Evolutionary conservation across 2,329 filamentous ascomycete species (phyloP), one percentile per base, ranked within the genome.

Genomic region (Ustulina deusta): DNA sequence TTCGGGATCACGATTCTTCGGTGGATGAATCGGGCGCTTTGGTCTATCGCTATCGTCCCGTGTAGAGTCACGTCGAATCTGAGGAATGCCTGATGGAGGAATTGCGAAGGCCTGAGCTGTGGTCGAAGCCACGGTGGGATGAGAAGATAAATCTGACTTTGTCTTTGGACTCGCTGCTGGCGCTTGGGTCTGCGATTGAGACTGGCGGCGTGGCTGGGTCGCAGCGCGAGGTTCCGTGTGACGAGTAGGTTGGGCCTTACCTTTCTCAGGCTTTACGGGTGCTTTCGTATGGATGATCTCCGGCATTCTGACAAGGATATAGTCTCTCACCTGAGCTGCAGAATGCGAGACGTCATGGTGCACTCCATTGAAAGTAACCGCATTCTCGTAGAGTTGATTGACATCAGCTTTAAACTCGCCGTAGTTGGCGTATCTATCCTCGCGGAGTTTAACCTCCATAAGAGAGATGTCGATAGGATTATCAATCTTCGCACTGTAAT

Each of bases 21-120:
- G 94, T 9, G 94, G 92, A 74, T 97, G 93, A 63, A 98, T 97
- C 15, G 95, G 93, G 61, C 96, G 91, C 84, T 97, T 97, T 11
- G 95, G 94, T 59, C 96, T 89, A 71, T 89, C 87, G 64, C 90
- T 91, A 72, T 94, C 93, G 4, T 87, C 86, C 65, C 90, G 91
- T 6, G 89, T 91, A 1, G 93, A 97, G 74, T 97, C 93, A 22
- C 95, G 91, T 61, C 96, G 91, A 71, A 96, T 96, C 44, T 93
- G 85, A 9, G 93, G 93, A 44, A 93, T 86, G 1, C 93, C 93
- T 73, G 93, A 89, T 1, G 93, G 89, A 27, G 91, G 89, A 11
- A 97, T 84, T 2, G 93, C 93, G 79, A 94, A 97, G 0, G 91
- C 87, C 34, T 85, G 86, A 5, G 83, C 80, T 22, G 85, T 82